Evolutionary conservation across 805 yeast species (phyloP).

Genomic region (Lipomyces sp.): DNA sequence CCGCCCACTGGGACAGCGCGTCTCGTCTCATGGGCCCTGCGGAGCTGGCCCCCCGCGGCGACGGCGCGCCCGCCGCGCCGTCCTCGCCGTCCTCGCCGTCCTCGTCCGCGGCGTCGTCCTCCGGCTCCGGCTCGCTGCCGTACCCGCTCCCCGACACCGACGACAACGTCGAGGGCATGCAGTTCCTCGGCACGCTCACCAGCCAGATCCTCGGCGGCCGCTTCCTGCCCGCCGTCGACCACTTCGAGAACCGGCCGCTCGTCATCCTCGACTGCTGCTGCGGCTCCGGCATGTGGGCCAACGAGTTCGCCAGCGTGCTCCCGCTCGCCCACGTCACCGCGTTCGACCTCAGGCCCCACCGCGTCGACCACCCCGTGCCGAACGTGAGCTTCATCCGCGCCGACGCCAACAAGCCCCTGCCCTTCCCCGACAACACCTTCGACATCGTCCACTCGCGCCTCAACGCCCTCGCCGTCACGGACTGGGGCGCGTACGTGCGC

Average conservation of each 20-base stretch:
- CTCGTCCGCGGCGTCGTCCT: neutral
- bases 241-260: slow-evolving; percentile 8
- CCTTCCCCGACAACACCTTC: slow-evolving; percentile 2
- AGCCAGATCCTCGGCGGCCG: slow-evolving; percentile 19
- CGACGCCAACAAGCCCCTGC: slow-evolving; percentile 15
- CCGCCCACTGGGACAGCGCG: no score
- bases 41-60: no score
- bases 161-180: slow-evolving; percentile 15
- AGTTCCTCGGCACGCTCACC: slow-evolving; percentile 10
- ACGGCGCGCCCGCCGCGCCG: no score
- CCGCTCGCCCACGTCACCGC: slow-evolving; percentile 12
- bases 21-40: no score
- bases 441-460: slow-evolving; percentile 18
- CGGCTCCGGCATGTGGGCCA: slow-evolving; percentile 21
- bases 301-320: slow-evolving; percentile 17
- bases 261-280: slow-evolving; percentile 16
- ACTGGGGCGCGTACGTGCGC: slow-evolving; percentile 13
- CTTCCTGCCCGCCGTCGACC: slow-evolving; percentile 16
- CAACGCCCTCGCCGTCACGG: slow-evolving; percentile 5
- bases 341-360: slow-evolving; percentile 7
- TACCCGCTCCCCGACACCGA: slow-evolving; percentile 9
- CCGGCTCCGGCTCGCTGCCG: neutral
- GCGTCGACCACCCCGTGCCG: slow-evolving; percentile 4
- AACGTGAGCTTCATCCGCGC: slow-evolving; percentile 12
- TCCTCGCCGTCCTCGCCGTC: neutral